These are phyloP conservation scores for Syzygium aromaticum DNA, from an alignment of 345 rosid genomes.

Conservation along the genomic window DNA sequence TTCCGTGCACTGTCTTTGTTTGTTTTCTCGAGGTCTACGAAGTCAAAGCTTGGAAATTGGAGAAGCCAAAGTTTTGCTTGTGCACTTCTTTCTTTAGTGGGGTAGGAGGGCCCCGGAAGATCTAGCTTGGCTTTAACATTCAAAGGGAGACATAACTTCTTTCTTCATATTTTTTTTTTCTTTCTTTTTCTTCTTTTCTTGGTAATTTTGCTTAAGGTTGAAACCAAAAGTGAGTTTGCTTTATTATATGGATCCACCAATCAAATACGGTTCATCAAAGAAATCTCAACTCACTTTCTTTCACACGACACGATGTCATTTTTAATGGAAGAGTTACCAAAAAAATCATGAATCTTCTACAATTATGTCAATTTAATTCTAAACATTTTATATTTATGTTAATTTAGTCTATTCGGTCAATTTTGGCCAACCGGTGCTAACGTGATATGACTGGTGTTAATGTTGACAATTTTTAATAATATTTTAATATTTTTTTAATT, in stretches of 20 bases:
- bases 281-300: neutral
- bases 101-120: neutral
- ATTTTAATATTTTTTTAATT: too few species aligned
- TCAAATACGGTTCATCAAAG: neutral
- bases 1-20: neutral
- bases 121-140: too few species aligned
- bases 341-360: too few species aligned
- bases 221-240: neutral
- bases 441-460: too few species aligned
- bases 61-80: neutral
- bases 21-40: neutral
- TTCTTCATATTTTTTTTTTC: too few species aligned
- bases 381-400: too few species aligned
- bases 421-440: accelerated
- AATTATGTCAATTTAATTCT: too few species aligned
- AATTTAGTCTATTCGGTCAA: too few species aligned
- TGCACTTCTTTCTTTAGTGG: neutral
- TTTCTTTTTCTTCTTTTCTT: neutral
- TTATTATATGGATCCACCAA: neutral
- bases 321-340: too few species aligned
- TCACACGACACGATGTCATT: too few species aligned
- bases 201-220: neutral
- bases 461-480: too few species aligned
- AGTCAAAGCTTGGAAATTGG: neutral
- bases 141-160: neutral